These are phyloP conservation scores for Pythium angustatum DNA, from an alignment of 352 stramenopile species.

Conservation along the genomic window DNA sequence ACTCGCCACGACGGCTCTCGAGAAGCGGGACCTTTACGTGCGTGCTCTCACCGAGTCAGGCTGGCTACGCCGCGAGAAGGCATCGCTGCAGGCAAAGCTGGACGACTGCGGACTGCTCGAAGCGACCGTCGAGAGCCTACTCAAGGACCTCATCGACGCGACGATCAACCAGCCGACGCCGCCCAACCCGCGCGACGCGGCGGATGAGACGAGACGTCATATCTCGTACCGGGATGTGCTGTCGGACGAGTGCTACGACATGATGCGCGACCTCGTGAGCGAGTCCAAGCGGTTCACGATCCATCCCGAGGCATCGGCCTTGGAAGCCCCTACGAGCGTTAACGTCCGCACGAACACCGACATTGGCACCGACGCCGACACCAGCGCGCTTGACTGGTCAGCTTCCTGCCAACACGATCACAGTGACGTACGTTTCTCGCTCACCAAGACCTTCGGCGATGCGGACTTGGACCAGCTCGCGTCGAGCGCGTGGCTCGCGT, in stretches of 20 bases:
- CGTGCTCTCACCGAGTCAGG: constrained; percentile 24
- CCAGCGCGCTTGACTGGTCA: constrained; percentile 23
- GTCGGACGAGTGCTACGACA: constrained; percentile 29
- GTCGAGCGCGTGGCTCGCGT: constrained; percentile 28
- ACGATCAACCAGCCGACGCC: constrained; percentile 16
- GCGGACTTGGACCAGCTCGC: constrained; percentile 25
- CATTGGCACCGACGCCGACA: background rate
- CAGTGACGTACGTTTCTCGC: constrained; percentile 30
- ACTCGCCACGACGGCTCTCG: background rate
- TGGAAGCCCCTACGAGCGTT: background rate
- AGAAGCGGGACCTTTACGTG: constrained; percentile 29
- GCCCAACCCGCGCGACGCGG: background rate
- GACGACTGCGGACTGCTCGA: constrained; percentile 31
- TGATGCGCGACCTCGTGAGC: constrained; percentile 32
- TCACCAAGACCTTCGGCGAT: constrained; percentile 28
- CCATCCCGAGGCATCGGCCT: constrained; percentile 8
- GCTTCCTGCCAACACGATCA: constrained; percentile 20
- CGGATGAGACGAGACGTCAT: background rate
- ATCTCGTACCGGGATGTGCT: constrained; percentile 28
- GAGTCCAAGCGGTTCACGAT: constrained; percentile 32
- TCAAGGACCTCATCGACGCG: constrained; percentile 31
- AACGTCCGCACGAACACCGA: background rate
- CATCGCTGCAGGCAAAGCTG: constrained; percentile 27
- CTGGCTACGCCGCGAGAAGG: constrained; percentile 28
- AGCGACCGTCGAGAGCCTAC: constrained; percentile 27